Evolutionary conservation across 352 stramenopile genomes (phyloP).

Genomic region (Phytophthora foliorum): DNA sequence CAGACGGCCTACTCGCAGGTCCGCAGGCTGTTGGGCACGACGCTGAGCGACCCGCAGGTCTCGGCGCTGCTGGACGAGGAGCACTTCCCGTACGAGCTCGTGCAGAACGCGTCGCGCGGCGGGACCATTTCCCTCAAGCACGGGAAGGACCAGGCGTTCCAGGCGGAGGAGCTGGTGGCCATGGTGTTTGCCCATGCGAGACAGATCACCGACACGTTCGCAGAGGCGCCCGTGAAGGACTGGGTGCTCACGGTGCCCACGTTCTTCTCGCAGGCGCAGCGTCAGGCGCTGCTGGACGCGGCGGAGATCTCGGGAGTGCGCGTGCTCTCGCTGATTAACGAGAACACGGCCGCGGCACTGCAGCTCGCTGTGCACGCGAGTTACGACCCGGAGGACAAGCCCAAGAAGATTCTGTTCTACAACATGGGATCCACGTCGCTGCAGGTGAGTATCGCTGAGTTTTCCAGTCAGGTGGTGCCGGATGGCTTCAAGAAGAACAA

Average conservation of each 20-base stretch:
- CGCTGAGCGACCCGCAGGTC: slow-evolving; percentile 79
- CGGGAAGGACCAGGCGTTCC: slow-evolving; percentile 74
- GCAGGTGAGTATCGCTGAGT: slow-evolving; percentile 91
- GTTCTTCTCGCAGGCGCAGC: slow-evolving; percentile 97
- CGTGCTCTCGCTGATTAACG: slow-evolving; percentile 97
- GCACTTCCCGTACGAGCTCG: slow-evolving; percentile 85
- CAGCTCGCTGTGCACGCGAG: slow-evolving; percentile 96
- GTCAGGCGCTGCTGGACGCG: slow-evolving; percentile 94
- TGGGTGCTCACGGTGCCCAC: slow-evolving; percentile 97
- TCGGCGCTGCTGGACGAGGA: slow-evolving; percentile 66
- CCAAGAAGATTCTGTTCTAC: slow-evolving; percentile 97
- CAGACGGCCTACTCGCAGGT: slow-evolving; percentile 93
- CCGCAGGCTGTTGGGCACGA: slow-evolving; percentile 91
- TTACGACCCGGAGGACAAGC: slow-evolving; percentile 70
- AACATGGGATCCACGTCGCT: slow-evolving; percentile 96
- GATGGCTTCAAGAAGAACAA: slow-evolving; percentile 94
- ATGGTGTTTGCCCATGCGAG: slow-evolving; percentile 97
- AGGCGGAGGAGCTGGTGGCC: slow-evolving; percentile 95
- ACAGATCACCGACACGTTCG: slow-evolving; percentile 81
- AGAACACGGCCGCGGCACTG: slow-evolving; percentile 97
- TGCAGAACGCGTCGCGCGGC: slow-evolving; percentile 84
- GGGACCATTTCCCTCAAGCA: slow-evolving; percentile 73
- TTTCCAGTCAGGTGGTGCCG: slow-evolving; percentile 86
- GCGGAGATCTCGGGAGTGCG: slow-evolving; percentile 96
- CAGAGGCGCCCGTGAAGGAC: slow-evolving; percentile 86